Evolutionary conservation across 1,284 basidiomycete genomes (phyloP), one percentile per base, ranked within the genome.

Genomic region (Xerocomus minutiporus): DNA sequence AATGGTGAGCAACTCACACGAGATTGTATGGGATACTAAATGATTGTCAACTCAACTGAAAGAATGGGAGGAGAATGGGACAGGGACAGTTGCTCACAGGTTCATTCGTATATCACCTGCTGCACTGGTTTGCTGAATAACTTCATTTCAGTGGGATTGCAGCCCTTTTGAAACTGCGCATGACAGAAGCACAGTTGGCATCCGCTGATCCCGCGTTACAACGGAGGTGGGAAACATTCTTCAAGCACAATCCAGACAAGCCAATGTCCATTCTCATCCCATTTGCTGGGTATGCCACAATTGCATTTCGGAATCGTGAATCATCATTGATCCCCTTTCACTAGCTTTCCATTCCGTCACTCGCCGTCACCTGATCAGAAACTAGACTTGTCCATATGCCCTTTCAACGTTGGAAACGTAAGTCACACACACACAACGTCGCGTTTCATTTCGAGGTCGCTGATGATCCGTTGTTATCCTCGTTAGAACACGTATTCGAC

Each of bases 141-240:
- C 5, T 11, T 26, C 4, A n/a, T 47, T 5, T 46, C 36, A 78
- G 76, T 50, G 73, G 65, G 9, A 38, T 71, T 2, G 75, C 75
- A 58, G 68, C 64, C 8, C 63, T 70, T 3, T 60, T 70, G 38
- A 79, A 75, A 56, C 53, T 77, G 31, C 63, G 77, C 32, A 75
- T 73, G 1, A 70, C 65, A 23, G 52, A 56, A 2, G 55, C 64
- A 29, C 73, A 78, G 31, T 51, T 76, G 26, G 51, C 63, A 49
- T 67, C 70, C 11, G 61, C 73, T 31, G 73, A 69, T 5, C 65
- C 71, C 5, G 63, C 63, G 1, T 73, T 79, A 51, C 59, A 65
- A 28, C 44, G 59, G 25, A 59, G 68, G 54, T 79, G 77, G 77
- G 65, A 73, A 15, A 56, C 52, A 1, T 73, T 70, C 56, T 76